phyloP scores from a whole-genome alignment of 2,329 filamentous ascomycete species.

The Ophiostoma sp. region DNA sequence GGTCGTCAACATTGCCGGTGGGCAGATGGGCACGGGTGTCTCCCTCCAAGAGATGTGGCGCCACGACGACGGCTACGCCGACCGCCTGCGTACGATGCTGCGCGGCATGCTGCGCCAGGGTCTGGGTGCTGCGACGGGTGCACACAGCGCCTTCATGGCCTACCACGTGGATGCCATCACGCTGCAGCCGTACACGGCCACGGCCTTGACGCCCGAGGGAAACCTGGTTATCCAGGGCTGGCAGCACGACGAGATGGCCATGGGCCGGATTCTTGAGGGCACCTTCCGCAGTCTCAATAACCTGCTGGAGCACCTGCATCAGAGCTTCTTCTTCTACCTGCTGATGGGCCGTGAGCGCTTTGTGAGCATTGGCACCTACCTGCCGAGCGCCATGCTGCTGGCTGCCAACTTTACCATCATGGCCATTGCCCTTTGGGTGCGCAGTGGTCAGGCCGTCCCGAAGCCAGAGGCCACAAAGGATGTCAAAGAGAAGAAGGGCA shows the following conservation, averaged over 20 bases:
- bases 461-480: constrained; percentile 37
- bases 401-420: constrained; percentile 95
- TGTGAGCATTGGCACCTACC: constrained; percentile 95
- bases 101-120: constrained; percentile 92
- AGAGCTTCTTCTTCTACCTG: constrained; percentile 99
- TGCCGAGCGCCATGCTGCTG: constrained; percentile 96
- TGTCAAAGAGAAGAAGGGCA: constrained; percentile 34
- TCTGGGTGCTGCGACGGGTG: constrained; percentile 81
- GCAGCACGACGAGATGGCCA: constrained; percentile 97
- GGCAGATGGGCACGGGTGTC: constrained; percentile 87
- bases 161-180: constrained; percentile 98
- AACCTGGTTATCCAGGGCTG: constrained; percentile 61
- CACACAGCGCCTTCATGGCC: constrained; percentile 94
- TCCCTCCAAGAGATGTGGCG: constrained; percentile 83
- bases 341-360: constrained; percentile 90
- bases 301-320: constrained; percentile 90
- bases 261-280: constrained; percentile 86
- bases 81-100: constrained; percentile 83
- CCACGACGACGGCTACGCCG: constrained; percentile 79
- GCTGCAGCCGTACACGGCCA: constrained; percentile 67
- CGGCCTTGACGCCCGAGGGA: constrained; percentile 45
- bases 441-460: constrained; percentile 63
- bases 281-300: constrained; percentile 95
- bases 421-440: constrained; percentile 90
- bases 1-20: constrained; percentile 79